Conservation (phyloP, 1,284 basidiomycete genomes). For the Amylostereum chailletii region DNA sequence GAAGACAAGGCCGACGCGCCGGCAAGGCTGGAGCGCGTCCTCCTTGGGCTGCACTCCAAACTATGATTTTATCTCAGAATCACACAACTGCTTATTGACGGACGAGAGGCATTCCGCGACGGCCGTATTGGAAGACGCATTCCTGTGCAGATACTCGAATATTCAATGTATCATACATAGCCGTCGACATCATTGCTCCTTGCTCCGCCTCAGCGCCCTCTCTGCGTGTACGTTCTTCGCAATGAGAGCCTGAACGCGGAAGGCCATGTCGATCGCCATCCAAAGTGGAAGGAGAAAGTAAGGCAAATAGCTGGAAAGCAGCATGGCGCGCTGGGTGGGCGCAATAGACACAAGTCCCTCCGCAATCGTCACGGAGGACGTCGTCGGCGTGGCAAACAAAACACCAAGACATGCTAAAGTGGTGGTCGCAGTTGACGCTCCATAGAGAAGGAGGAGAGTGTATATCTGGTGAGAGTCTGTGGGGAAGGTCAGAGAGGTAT, state of each 20-base stretch:
- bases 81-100: no score
- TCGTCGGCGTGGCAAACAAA: conserved; percentile 39
- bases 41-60: no score
- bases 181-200: no score
- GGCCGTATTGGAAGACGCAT: no score
- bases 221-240: no score
- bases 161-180: no score
- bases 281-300: conserved; percentile 65
- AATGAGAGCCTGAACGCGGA: conserved; percentile 1
- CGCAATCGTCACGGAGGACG: conserved; percentile 23
- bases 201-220: no score
- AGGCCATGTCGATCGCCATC: conserved; percentile 68
- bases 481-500: conserved; percentile 10
- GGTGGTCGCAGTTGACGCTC: conserved; percentile 70
- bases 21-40: no score
- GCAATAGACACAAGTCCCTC: conserved; percentile 31
- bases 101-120: no score
- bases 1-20: no score
- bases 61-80: no score
- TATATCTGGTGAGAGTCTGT: conserved; percentile 40
- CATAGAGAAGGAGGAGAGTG: conserved; percentile 61
- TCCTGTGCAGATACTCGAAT: no score
- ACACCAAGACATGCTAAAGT: conserved; percentile 62
- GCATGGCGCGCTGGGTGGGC: conserved; percentile 33
- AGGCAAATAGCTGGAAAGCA: conserved; percentile 70